These are phyloP conservation scores for Aspergillus sclerotiicarbonarius DNA, from an alignment of 495 filamentous ascomycete genomes.

Conservation along the genomic window DNA sequence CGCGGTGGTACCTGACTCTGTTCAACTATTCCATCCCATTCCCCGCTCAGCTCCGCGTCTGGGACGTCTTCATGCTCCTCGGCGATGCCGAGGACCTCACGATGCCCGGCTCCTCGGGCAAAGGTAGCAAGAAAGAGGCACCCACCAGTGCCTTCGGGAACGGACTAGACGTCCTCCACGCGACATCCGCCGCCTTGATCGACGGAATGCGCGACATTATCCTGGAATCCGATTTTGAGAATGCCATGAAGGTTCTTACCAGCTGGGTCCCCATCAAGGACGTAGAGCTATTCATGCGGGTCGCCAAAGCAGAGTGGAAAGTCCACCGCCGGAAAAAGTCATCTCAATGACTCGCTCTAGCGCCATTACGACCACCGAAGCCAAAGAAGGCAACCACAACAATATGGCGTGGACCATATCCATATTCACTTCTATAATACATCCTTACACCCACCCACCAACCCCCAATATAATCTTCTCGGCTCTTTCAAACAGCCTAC, in stretches of 20 bases:
- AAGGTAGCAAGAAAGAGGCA: slow-evolving; percentile 36
- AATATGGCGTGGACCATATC: slow-evolving; percentile 2
- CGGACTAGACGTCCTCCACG: slow-evolving; percentile 87
- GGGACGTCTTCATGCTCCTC: slow-evolving; percentile 98
- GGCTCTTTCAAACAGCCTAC: neutral
- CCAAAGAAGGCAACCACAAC: neutral
- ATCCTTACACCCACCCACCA: neutral
- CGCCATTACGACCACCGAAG: no score
- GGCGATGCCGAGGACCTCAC: slow-evolving; percentile 59
- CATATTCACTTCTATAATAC: slow-evolving; percentile 4
- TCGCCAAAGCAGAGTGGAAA: slow-evolving; percentile 90
- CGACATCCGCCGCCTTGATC: slow-evolving; percentile 84
- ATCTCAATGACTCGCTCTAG: slow-evolving; percentile 8
- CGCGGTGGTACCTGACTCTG: slow-evolving; percentile 94
- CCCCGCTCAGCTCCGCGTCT: slow-evolving; percentile 93
- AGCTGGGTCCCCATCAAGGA: slow-evolving; percentile 95
- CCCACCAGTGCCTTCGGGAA: slow-evolving; percentile 50
- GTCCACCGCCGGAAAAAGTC: slow-evolving; percentile 55
- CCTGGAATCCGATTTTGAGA: slow-evolving; percentile 93
- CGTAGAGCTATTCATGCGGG: slow-evolving; percentile 90
- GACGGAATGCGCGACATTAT: slow-evolving; percentile 89
- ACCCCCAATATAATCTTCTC: neutral
- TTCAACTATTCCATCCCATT: slow-evolving; percentile 98
- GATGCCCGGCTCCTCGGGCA: slow-evolving; percentile 38
- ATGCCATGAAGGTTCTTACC: slow-evolving; percentile 95